A percentile compares a stretch with the other conserved stretches of the same genome.
These are phyloP conservation scores for Zygotorulaspora sp. DNA, from an alignment of 805 yeast genomes.

Conservation along the genomic window DNA sequence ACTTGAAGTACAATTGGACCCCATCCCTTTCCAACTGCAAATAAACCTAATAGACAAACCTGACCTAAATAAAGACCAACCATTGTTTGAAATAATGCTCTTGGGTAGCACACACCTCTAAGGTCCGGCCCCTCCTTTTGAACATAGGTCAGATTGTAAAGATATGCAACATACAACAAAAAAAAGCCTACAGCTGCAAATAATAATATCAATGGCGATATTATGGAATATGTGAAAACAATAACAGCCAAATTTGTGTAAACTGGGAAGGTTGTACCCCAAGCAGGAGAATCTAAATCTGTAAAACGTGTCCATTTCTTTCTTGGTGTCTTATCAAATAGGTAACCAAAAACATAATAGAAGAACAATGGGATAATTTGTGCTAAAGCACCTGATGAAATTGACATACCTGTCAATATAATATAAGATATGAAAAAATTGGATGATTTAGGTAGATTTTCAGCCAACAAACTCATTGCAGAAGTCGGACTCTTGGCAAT, in stretches of 20 bases:
- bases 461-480: conserved; percentile 57
- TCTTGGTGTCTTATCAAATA: conserved; percentile 61
- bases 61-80: conserved; percentile 87
- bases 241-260: conserved; percentile 69
- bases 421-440: conserved; percentile 68
- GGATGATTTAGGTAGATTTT: conserved; percentile 67
- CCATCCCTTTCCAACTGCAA: conserved; percentile 90
- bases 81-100: conserved; percentile 83
- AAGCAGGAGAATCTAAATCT: conserved; percentile 47
- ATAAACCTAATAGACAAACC: conserved; percentile 78
- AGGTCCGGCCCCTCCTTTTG: conserved; percentile 63
- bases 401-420: conserved; percentile 61
- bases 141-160: conserved; percentile 73
- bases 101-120: conserved; percentile 80
- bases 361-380: conserved; percentile 57
- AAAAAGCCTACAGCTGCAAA: conserved; percentile 70
- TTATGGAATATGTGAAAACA: conserved; percentile 60
- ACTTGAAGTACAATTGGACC: conserved; percentile 82
- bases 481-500: conserved; percentile 55
- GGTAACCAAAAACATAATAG: conserved; percentile 52
- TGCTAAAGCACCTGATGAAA: conserved; percentile 59
- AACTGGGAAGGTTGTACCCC: conserved; percentile 79
- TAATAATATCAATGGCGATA: conserved; percentile 76
- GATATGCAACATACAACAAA: conserved; percentile 68
- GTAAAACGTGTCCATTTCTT: conserved; percentile 61